phyloP scores from a whole-genome alignment of 2,329 filamentous ascomycete genomes.

The Pezizomycotina sp. region DNA sequence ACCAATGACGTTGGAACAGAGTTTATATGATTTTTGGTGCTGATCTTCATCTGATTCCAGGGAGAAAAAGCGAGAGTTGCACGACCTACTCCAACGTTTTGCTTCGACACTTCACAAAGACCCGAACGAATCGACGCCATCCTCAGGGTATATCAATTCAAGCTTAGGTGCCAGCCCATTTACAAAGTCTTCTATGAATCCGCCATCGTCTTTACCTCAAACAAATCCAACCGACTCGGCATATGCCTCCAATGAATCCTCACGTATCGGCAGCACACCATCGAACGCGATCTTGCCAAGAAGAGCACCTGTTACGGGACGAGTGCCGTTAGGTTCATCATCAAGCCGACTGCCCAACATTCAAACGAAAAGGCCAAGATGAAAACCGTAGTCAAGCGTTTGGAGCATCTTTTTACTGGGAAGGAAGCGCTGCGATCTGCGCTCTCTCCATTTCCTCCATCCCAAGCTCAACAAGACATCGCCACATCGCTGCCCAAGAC shows the following conservation, averaged over 20 bases:
- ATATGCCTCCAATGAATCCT: slow-evolving; percentile 47
- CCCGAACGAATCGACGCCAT: slow-evolving; percentile 14
- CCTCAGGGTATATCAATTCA: slow-evolving; percentile 37
- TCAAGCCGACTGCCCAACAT: slow-evolving; percentile 24
- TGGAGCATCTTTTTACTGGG: slow-evolving; percentile 75
- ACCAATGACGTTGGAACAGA: background rate
- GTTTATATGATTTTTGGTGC: slow-evolving; percentile 5
- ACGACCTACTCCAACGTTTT: slow-evolving; percentile 55
- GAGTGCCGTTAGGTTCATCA: background rate
- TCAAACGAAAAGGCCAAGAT: slow-evolving; percentile 51
- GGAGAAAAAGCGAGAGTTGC: slow-evolving; percentile 59
- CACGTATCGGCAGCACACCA: slow-evolving; percentile 9
- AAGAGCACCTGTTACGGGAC: slow-evolving; percentile 1
- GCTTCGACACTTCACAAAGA: slow-evolving; percentile 41
- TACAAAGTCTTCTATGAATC: slow-evolving; percentile 30
- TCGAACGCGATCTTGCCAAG: slow-evolving; percentile 8
- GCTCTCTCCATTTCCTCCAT: slow-evolving; percentile 39
- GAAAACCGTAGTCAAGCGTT: slow-evolving; percentile 54
- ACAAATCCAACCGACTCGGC: slow-evolving; percentile 34
- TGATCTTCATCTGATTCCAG: slow-evolving; percentile 26
- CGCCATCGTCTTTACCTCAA: slow-evolving; percentile 10
- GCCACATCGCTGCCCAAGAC: slow-evolving; percentile 29
- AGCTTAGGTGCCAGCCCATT: slow-evolving; percentile 35
- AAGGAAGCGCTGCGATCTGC: slow-evolving; percentile 32
- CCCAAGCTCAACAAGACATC: slow-evolving; percentile 22